Conservation (phyloP, 2,329 filamentous ascomycete genomes). For the Epichloe scottii region DNA sequence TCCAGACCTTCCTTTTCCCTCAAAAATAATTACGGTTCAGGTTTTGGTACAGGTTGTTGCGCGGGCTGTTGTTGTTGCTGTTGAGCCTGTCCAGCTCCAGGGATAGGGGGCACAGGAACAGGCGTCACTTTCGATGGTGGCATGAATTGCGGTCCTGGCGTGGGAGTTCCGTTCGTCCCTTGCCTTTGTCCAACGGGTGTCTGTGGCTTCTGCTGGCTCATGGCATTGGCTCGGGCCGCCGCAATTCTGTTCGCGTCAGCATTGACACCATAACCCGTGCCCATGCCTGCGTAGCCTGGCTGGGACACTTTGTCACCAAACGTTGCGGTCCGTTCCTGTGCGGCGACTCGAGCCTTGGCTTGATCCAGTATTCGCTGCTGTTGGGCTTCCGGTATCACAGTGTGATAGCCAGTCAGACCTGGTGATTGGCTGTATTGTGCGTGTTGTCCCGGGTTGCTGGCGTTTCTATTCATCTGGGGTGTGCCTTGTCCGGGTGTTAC, state of each 20-base stretch:
- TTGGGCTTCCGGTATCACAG: constrained; percentile 35
- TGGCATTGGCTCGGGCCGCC: constrained; percentile 24
- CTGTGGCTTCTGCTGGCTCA: constrained; percentile 23
- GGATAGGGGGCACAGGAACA: constrained; percentile 31
- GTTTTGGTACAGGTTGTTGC: constrained; percentile 1
- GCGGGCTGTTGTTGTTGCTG: constrained; percentile 13
- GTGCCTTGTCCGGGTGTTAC: constrained; percentile 18
- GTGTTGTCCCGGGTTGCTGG: constrained; percentile 19
- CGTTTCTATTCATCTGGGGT: constrained; percentile 20
- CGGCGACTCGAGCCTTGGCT: constrained; percentile 34
- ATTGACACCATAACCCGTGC: constrained; percentile 22
- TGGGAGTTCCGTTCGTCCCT: constrained; percentile 24
- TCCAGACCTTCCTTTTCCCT: background rate
- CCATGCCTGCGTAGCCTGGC: constrained; percentile 27
- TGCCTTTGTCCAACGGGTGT: constrained; percentile 20
- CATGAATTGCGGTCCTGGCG: constrained; percentile 17
- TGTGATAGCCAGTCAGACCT: constrained; percentile 33
- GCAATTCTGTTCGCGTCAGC: constrained; percentile 20
- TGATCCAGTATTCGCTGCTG: constrained; percentile 39
- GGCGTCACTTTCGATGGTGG: constrained; percentile 31
- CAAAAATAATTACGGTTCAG: background rate
- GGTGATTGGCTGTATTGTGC: constrained; percentile 21
- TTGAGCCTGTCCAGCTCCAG: constrained; percentile 20
- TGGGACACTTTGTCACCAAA: constrained; percentile 35
- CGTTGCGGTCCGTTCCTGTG: constrained; percentile 29